Conservation (phyloP, 306 rosid genomes). For the Cucurbita moschata region DNA sequence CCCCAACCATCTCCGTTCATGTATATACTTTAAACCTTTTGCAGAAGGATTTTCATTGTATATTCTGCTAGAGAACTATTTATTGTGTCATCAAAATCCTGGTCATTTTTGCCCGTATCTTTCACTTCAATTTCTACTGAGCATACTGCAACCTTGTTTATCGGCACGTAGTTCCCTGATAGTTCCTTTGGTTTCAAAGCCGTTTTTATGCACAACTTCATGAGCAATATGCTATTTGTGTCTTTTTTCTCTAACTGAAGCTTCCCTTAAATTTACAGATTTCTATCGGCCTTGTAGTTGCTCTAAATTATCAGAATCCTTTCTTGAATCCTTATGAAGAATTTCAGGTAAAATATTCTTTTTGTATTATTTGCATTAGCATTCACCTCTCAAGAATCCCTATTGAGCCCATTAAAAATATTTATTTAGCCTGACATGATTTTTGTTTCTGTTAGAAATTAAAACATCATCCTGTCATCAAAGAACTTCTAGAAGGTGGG, state of each 20-base stretch:
- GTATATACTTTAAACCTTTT: no score
- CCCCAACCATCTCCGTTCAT: no score
- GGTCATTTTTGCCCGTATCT: not conserved
- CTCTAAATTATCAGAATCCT: slow-evolving; percentile 78
- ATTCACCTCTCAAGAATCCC: not conserved
- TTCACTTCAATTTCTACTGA: not conserved
- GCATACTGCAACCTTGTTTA: not conserved
- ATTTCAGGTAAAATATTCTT: slow-evolving; percentile 57
- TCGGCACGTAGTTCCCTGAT: not conserved
- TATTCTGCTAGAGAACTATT: not conserved
- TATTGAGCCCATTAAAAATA: not conserved
- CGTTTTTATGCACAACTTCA: not conserved
- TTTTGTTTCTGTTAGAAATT: slow-evolving; percentile 39
- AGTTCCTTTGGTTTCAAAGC: not conserved
- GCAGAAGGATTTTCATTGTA: not conserved
- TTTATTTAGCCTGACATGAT: not conserved
- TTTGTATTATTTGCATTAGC: not conserved
- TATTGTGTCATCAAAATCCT: not conserved
- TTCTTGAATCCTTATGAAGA: slow-evolving; percentile 81
- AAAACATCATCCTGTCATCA: slow-evolving; percentile 82
- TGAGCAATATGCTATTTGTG: not conserved
- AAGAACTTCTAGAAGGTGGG: slow-evolving; percentile 67
- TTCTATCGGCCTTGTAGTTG: slow-evolving; percentile 77
- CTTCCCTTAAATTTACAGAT: slow-evolving; percentile 31
- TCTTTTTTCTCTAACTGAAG: slow-evolving; percentile 1